Evolutionary conservation across 306 rosid genomes (phyloP).

Genomic region (Ormosia emarginata): DNA sequence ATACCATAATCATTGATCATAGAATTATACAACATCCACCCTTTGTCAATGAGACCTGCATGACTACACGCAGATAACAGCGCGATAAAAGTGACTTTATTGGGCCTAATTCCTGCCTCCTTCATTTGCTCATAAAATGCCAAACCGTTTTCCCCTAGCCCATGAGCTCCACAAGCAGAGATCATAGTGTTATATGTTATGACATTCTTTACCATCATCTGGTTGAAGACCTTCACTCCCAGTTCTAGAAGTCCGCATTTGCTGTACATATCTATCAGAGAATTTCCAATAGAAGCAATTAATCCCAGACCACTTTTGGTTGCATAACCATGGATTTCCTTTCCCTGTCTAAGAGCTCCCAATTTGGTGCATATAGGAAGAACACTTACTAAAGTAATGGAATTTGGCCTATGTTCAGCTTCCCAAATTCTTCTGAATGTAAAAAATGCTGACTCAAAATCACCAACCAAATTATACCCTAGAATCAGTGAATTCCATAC

Average conservation of each 20-base stretch:
- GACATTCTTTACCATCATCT: slow-evolving; percentile 34
- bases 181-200: slow-evolving; percentile 43
- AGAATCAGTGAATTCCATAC: slow-evolving; percentile 45
- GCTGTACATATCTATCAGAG: slow-evolving; percentile 45
- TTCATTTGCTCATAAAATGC: slow-evolving; percentile 36
- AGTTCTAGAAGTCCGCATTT: slow-evolving; percentile 45
- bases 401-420: slow-evolving; percentile 37
- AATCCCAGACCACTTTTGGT: slow-evolving; percentile 28
- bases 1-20: slow-evolving; percentile 39
- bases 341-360: slow-evolving; percentile 41
- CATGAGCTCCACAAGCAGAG: slow-evolving; percentile 47
- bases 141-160: slow-evolving; percentile 39
- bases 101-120: slow-evolving; percentile 40
- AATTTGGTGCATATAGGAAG: slow-evolving; percentile 47
- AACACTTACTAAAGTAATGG: slow-evolving; percentile 35
- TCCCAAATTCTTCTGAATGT: slow-evolving; percentile 36
- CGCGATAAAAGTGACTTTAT: slow-evolving; percentile 40
- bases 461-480: slow-evolving; percentile 36
- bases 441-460: slow-evolving; percentile 24
- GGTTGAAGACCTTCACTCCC: slow-evolving; percentile 37
- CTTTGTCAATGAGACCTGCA: slow-evolving; percentile 36
- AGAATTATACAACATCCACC: slow-evolving; percentile 37
- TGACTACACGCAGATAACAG: slow-evolving; percentile 47
- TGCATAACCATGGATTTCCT: slow-evolving; percentile 50
- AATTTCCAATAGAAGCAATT: slow-evolving; percentile 34